Conservation (phyloP, 2,329 filamentous ascomycete genomes). For the Penicillium vulpinum region DNA sequence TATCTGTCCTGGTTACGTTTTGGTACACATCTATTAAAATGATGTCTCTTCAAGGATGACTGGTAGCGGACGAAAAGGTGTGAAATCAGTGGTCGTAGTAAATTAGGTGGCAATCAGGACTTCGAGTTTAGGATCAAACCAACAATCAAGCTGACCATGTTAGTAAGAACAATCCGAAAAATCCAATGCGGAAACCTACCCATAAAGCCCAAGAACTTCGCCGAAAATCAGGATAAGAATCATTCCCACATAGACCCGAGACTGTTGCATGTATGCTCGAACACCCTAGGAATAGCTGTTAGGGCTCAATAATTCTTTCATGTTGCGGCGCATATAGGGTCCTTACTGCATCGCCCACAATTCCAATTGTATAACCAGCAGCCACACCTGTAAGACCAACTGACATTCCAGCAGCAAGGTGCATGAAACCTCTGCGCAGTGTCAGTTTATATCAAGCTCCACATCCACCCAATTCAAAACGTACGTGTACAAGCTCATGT, state of each 20-base stretch:
- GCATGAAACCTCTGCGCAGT: slow-evolving; percentile 74
- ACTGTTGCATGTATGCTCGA: slow-evolving; percentile 93
- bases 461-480: slow-evolving; percentile 32
- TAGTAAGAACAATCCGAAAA: slow-evolving; percentile 15
- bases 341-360: slow-evolving; percentile 83
- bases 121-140: slow-evolving; percentile 91
- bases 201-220: slow-evolving; percentile 94
- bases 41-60: background rate
- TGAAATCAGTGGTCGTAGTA: background rate
- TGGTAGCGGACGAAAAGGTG: background rate
- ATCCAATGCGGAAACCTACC: slow-evolving; percentile 58
- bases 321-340: background rate
- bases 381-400: slow-evolving; percentile 91
- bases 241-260: slow-evolving; percentile 96
- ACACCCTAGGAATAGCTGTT: slow-evolving; percentile 59
- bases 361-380: slow-evolving; percentile 92
- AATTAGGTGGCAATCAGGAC: slow-evolving; percentile 28
- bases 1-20: background rate
- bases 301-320: slow-evolving; percentile 14
- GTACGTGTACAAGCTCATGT: slow-evolving; percentile 83
- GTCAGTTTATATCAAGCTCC: slow-evolving; percentile 26
- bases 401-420: slow-evolving; percentile 84
- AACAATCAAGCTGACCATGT: slow-evolving; percentile 72
- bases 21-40: background rate
- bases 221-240: slow-evolving; percentile 98